Evolutionary conservation across 139 green algal species (phyloP).

Genomic region (Coelastrella sp.): DNA sequence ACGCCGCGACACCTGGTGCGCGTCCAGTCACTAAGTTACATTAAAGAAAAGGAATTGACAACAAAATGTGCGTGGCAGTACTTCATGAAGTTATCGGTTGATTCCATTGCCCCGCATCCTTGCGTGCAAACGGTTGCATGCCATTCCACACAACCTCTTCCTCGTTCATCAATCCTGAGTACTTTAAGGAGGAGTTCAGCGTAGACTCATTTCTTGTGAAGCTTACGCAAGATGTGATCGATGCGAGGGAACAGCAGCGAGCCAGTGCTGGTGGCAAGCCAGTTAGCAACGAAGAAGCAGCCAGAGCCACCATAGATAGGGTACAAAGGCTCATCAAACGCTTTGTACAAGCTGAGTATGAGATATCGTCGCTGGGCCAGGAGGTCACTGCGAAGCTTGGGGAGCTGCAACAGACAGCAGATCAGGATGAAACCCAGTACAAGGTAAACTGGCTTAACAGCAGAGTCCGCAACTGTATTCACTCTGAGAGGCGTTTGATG

Average conservation of each 20-base stretch:
- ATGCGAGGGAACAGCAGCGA: not conserved
- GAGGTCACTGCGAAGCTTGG: constrained; percentile 52
- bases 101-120: too few species aligned
- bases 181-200: constrained; percentile 41
- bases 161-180: constrained; percentile 14
- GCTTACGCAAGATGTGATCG: constrained; percentile 46
- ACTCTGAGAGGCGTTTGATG: too few species aligned
- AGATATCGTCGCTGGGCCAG: constrained; percentile 51
- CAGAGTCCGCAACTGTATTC: too few species aligned
- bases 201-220: constrained; percentile 40
- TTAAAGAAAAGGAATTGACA: too few species aligned
- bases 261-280: not conserved
- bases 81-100: too few species aligned
- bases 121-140: not conserved
- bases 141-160: not conserved
- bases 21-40: too few species aligned
- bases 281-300: not conserved
- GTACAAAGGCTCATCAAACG: constrained; percentile 27
- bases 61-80: too few species aligned
- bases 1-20: too few species aligned
- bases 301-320: constrained; percentile 13
- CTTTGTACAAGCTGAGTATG: constrained; percentile 48
- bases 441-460: constrained; percentile 26
- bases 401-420: constrained; percentile 44
- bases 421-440: constrained; percentile 50